Evolutionary conservation across 805 yeast species (phyloP).

Genomic region (Dipodascus albidus): DNA sequence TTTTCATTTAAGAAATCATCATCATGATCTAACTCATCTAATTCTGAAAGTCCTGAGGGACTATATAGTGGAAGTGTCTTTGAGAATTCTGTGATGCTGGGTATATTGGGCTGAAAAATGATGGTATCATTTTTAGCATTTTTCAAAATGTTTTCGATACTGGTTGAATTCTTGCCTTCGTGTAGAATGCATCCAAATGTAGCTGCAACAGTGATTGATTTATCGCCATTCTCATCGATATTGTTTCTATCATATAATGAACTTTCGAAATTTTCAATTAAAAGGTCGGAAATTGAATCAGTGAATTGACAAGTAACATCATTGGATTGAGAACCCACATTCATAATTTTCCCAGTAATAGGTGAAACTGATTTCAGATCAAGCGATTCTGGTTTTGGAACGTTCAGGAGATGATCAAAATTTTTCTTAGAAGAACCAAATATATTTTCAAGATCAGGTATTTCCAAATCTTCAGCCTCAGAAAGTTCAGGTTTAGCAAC

Average conservation of each 20-base stretch:
- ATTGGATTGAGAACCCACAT: not conserved
- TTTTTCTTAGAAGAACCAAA: not conserved
- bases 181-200: slow-evolving; percentile 22
- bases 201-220: slow-evolving; percentile 20
- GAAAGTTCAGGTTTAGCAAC: not conserved
- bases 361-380: not conserved
- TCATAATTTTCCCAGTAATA: not conserved
- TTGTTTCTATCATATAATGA: not conserved
- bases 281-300: not conserved
- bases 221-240: not conserved
- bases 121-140: slow-evolving; percentile 1
- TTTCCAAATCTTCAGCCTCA: not conserved
- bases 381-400: not conserved
- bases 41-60: slow-evolving; percentile 13
- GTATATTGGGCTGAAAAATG: slow-evolving; percentile 22
- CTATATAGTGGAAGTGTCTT: slow-evolving; percentile 15
- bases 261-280: not conserved
- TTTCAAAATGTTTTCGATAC: not conserved
- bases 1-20: not conserved
- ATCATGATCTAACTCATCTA: too few species aligned
- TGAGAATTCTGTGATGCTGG: slow-evolving; percentile 16
- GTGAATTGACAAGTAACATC: slow-evolving; percentile 1
- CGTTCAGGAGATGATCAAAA: not conserved
- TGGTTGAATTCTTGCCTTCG: not conserved
- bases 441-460: not conserved